Percentiles rank a stretch among this genome's conserved stretches.
Conservation (phyloP, 768 basidiomycete species). For the Amanita thiersii region DNA sequence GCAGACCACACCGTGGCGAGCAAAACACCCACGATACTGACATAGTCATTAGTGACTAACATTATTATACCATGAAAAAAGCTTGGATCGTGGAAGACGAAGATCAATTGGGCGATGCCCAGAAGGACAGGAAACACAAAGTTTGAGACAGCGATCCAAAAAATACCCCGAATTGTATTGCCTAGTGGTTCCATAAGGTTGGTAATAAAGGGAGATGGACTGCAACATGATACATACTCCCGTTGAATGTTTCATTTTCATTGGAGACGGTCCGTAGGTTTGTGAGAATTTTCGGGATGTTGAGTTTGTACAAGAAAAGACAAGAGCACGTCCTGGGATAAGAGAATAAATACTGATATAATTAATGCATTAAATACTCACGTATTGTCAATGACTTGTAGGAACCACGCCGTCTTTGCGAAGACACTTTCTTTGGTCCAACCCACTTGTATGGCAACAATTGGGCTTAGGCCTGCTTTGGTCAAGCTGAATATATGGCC, state of each 20-base stretch:
- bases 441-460: neutral
- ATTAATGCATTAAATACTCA: too few relatives aligned
- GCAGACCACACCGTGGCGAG: slow-evolving; percentile 20
- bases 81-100: slow-evolving; percentile 7
- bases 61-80: slow-evolving; percentile 8
- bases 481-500: slow-evolving; percentile 4
- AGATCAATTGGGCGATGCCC: slow-evolving; percentile 15
- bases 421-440: slow-evolving; percentile 6
- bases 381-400: slow-evolving; percentile 15
- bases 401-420: slow-evolving; percentile 15
- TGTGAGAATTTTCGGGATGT: slow-evolving; percentile 1
- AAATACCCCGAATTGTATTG: slow-evolving; percentile 13
- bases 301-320: slow-evolving; percentile 14
- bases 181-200: slow-evolving; percentile 7
- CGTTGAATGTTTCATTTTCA: too few relatives aligned
- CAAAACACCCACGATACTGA: slow-evolving; percentile 19
- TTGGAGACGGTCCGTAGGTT: too few relatives aligned
- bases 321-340: slow-evolving; percentile 11
- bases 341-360: neutral
- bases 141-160: slow-evolving; percentile 20
- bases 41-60: slow-evolving; percentile 15
- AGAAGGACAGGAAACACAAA: slow-evolving; percentile 21
- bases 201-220: neutral
- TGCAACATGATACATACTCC: too few relatives aligned
- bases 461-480: neutral